Base-by-base conservation (phyloP, 2,329 filamentous ascomycete genomes). In the Fusarium tanahbumbuense region DNA sequence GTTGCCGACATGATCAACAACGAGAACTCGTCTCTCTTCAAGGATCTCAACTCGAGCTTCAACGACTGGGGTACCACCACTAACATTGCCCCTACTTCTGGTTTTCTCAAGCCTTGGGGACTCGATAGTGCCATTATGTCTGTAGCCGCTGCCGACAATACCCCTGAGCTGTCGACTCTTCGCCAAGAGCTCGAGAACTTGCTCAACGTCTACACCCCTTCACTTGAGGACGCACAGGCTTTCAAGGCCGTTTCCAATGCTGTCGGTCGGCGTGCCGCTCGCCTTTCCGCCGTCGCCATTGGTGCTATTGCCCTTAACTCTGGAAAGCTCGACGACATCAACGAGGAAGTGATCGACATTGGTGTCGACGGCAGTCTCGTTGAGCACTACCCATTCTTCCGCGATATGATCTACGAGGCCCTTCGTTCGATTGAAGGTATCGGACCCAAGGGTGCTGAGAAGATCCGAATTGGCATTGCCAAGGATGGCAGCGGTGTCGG, bases 321-420 rank as follows among this genome's bases (percentile, higher is more conserved):
- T 6, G 92, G 91, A 66, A 90, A 91, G 77, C 85, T 98, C 44
- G 76, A 83, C 23, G 81, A 88, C 53, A 79, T 84, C 20, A 85
- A 88, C 15, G 90, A 93, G 47, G 88, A 94, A 55, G 87, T 96
- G 27, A 84, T 92, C 59, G 96, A 99, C 77, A 89, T 99, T 74
- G 96, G 96, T 75, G 95, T 98, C 3, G 96, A 99, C 78, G 96
- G 96, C 71, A 94, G 91, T 77, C 84, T 99, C 56, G 94, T 98
- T 4, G 96, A 98, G 81, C 96, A 97, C 82, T 98, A 98, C 80
- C 96, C 96, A 11, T 91, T 90, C 76, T 99, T 98, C 82, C 90
- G 96, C 71, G 91, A 92, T 60, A 92, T 96, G 84, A 92, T 98
- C 68, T 88, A 94, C 67, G 92, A 97, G 77, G 93, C 93, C 9